Evolutionary conservation across 2,329 filamentous ascomycete genomes (phyloP), one percentile per base, ranked within the genome.

Genomic region (Fusarium xyrophilum): DNA sequence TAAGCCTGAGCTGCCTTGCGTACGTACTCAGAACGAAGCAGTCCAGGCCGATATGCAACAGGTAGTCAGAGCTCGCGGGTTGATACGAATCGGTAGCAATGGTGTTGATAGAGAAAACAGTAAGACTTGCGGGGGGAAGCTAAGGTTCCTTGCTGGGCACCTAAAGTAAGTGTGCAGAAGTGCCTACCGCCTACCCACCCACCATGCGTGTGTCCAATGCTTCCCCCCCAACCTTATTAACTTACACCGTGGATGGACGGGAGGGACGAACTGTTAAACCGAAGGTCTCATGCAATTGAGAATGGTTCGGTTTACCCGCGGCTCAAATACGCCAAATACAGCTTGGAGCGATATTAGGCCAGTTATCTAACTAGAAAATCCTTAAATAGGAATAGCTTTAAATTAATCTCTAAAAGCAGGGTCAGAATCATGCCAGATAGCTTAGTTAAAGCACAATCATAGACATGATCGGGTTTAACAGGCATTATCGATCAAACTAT

Each of bases 51-150:
- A 39, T 36, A 54, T 33, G 23, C 40, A 46, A 43, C 17, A 27
- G 23, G 23, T 23, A 46, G 48, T 30, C 28, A 35, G 15, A 50
- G 30, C 28, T 36, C 21, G 14, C 21, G 17, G 15, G 36, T 25
- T 27, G 21, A 36, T 19, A 33, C 17, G 36, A 38, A 40, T 38
- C 11, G 28, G 36, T 15, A 40, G 28, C 19, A 39, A 66, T 48
- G 32, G 28, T 51, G 40, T 39, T 57, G 47, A 40, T 42, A 43
- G 56, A 53, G 47, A 6, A 8, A 32, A 44, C 21, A 54, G 54
- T 60, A 51, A 67, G 55, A 53, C 65, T 52, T 51, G 43, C 62
- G 48, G 57, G 30, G 32, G 32, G 51, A 56, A 63, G 63, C 56
- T 65, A 46, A 25, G 32, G 33, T 19, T 21, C 38, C n/a, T 39